Base-by-base conservation (phyloP, 2,329 filamentous ascomycete genomes). In the Paecilomyces fulvus region DNA sequence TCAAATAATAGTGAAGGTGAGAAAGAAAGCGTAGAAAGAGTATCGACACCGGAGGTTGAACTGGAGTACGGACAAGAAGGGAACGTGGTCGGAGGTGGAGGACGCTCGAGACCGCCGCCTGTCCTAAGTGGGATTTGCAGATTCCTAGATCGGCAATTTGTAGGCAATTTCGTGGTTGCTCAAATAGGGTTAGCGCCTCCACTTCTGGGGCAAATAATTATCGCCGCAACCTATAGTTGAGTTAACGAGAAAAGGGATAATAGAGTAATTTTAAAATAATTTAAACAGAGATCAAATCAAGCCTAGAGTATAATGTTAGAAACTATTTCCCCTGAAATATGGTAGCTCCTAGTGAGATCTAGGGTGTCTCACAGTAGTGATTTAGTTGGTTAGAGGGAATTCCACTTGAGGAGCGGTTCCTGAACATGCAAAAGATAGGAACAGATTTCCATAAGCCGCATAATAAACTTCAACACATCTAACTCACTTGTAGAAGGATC, bases 71-170 rank as follows among this genome's bases (percentile, higher is more conserved):
- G 56, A 60, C 56, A 60, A 66, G 66, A 67, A 64, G 64, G 65
- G 70, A 72, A 73, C 70, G 69, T 72, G 70, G 69, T 70, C 69
- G 63, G 65, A 70, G 60, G 61, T 56, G 57, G 43, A 56, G 48
- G 25, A 28, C 20, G 48, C 48, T 49, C 48, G 46, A 49, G 46
- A 49, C 48, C 46, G 33, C n/a, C 50, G 51, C 62, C 55, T 57
- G 53, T 49, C 54, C 56, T 70, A 70, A 53, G 68, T 75, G 60
- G 74, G 70, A 60, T 64, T 80, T 56, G 74, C 77, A 23, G 60
- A 30, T 52, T 21, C 56, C 57, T 53, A 53, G 51, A 60, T 43
- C 54, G 55, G 58, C 25, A 60, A 60, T 63, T 67, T 65, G 60
- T 63, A 52, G 49, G 49, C 30, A 48, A 17, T 37, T 28, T 23